Conservation (phyloP, 1,284 basidiomycete genomes). For the Hemileia vastatrix region DNA sequence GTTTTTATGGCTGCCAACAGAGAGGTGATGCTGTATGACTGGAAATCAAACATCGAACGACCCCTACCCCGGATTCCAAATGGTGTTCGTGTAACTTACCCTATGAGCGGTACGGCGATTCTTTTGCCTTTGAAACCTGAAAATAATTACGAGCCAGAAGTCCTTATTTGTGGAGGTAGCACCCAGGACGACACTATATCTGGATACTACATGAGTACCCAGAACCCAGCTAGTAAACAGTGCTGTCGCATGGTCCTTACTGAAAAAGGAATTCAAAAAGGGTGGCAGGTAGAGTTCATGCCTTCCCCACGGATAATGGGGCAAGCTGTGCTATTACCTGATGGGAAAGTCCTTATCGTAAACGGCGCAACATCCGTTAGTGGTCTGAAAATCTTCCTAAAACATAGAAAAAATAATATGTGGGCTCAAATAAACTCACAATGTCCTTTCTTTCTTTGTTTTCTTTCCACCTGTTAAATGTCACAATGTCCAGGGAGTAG, state of each 20-base stretch:
- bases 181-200: constrained; percentile 56
- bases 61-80: constrained; percentile 64
- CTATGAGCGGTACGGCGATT: constrained; percentile 65
- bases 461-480: not conserved
- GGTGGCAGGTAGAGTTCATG: constrained; percentile 67
- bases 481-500: constrained; percentile 40
- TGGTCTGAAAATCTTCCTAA: not conserved
- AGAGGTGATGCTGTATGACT: constrained; percentile 67
- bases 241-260: constrained; percentile 62
- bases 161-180: constrained; percentile 70
- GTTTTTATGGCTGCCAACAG: constrained; percentile 70
- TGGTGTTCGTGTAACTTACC: constrained; percentile 71
- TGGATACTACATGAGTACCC: constrained; percentile 57
- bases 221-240: constrained; percentile 60
- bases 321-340: constrained; percentile 65
- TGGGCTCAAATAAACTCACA: not conserved
- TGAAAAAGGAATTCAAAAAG: constrained; percentile 55
- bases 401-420: not conserved
- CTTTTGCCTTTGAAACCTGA: constrained; percentile 61
- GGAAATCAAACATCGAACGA: constrained; percentile 57
- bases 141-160: constrained; percentile 58
- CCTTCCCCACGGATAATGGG: constrained; percentile 64
- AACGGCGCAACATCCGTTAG: constrained; percentile 67
- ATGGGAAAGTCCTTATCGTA: constrained; percentile 62
- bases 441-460: too few species aligned